Evolutionary conservation across 2,329 filamentous ascomycete genomes (phyloP), one percentile per base, ranked within the genome.

Genomic region (Apiospora hydei): DNA sequence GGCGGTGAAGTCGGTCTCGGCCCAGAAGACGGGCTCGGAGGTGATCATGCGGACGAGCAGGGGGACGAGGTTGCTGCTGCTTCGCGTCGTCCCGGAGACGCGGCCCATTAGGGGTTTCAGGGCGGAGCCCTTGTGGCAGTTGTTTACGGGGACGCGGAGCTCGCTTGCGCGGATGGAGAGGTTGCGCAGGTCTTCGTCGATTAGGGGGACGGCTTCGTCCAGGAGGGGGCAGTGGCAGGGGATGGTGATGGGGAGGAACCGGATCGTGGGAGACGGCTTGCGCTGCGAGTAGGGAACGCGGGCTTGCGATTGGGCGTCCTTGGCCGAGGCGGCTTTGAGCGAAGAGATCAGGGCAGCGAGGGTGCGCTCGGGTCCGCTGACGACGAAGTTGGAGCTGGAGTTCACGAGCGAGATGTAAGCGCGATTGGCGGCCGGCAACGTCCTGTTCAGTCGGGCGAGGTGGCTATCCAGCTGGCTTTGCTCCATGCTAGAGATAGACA

Each of bases 141-240:
- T 64, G 72, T 79, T 81, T 1, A 83, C 81, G 1, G 81, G 78
- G 14, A 80, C 76, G 10, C 61, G 71, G 26, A 94, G 85, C 44
- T 88, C 87, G 46, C 85, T 85, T 0, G 74, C 70, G 18, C 69
- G 72, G 47, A 83, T 76, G 4, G 34, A 70, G 0, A 80, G 74
- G 10, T 77, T 71, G 14, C 68, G 71, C 3, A 77, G 75, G 71
- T 76, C 76, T 24, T 67, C 68, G n/a, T 68, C 73, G 71, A 76
- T 77, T 2, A 53, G 73, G 8, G 74, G 73, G 0, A 75, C 75
- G 5, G 79, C 80, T 7, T 70, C 70, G 46, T 64, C 67, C 10
- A 85, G 78, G 67, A 83, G 80, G 5, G 74, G 72, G 21, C 79
- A 83, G 72, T 85, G 84, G 66, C 84, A 85, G 0, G 84, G 81